These are phyloP conservation scores for Pezicula radicicola DNA, from an alignment of 2,329 filamentous ascomycete genomes.

Conservation along the genomic window DNA sequence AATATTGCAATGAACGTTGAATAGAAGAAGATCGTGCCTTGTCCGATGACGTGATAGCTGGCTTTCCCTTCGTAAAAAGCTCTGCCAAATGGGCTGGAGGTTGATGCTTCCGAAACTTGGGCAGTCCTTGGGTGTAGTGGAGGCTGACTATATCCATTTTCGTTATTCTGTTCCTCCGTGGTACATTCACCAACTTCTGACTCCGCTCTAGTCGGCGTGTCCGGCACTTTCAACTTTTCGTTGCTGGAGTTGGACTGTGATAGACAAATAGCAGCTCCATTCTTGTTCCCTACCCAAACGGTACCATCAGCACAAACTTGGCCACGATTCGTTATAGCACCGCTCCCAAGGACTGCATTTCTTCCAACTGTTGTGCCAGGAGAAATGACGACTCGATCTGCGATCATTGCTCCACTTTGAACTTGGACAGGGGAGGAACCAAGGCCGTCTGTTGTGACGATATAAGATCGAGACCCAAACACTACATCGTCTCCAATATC, in stretches of 20 bases:
- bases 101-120: not conserved
- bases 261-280: conserved; percentile 46
- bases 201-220: not conserved
- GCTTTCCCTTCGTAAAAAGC: conserved; percentile 51
- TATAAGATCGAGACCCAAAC: conserved; percentile 51
- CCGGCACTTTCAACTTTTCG: not conserved
- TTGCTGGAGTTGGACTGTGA: not conserved
- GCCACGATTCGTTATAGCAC: conserved; percentile 45
- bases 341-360: conserved; percentile 49
- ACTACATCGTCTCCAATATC: conserved; percentile 57
- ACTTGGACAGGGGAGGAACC: conserved; percentile 46
- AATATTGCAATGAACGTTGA: conserved; percentile 43
- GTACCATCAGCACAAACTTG: conserved; percentile 40
- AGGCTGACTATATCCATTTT: not conserved
- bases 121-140: too few relatives aligned
- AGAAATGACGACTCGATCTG: conserved; percentile 49
- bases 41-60: conserved; percentile 46
- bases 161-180: not conserved
- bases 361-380: conserved; percentile 49
- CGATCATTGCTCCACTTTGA: conserved; percentile 50
- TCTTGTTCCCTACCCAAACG: conserved; percentile 50
- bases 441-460: conserved; percentile 49
- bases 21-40: conserved; percentile 46
- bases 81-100: conserved; percentile 47
- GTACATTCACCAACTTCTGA: not conserved